Evolutionary conservation across 2,329 filamentous ascomycete species (phyloP).

Genomic region (Capronia coronata): DNA sequence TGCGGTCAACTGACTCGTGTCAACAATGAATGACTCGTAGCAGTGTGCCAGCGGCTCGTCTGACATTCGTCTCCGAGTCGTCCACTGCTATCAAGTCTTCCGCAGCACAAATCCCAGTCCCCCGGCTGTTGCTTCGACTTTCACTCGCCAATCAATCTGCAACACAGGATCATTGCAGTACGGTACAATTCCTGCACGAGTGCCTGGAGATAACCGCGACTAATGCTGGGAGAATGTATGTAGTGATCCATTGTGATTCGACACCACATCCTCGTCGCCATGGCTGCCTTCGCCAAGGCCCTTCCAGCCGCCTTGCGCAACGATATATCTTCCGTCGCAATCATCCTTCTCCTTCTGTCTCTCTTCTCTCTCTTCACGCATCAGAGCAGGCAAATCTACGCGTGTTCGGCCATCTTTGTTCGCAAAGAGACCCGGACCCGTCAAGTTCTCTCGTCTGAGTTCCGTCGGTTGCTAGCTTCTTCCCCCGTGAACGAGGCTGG

Average conservation of each 20-base stretch:
- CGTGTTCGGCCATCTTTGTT: slow-evolving; percentile 24
- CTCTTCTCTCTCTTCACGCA: slow-evolving; percentile 27
- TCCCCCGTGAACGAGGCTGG: slow-evolving; percentile 19
- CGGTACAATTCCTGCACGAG: too few relatives aligned
- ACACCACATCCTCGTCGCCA: slow-evolving; percentile 11
- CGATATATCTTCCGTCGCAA: slow-evolving; percentile 16
- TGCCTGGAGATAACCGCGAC: slow-evolving; percentile 15
- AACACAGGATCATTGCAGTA: too few relatives aligned
- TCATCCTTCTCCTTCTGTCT: slow-evolving; percentile 3
- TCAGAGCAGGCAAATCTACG: slow-evolving; percentile 27
- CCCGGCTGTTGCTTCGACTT: too few relatives aligned
- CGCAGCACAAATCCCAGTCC: too few relatives aligned
- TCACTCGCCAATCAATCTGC: too few relatives aligned
- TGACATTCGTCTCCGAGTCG: too few relatives aligned
- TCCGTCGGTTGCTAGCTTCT: slow-evolving; percentile 20
- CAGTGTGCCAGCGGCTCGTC: too few relatives aligned
- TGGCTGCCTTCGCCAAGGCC: slow-evolving; percentile 21
- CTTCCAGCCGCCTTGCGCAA: slow-evolving; percentile 21
- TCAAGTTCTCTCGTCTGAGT: slow-evolving; percentile 25
- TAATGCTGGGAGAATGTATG: too few relatives aligned
- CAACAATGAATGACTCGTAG: neutral
- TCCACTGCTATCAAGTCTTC: too few relatives aligned
- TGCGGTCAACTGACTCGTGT: neutral
- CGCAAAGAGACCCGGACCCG: slow-evolving; percentile 22
- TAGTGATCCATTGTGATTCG: slow-evolving; percentile 16